These are phyloP conservation scores for Fraxinus paxiana DNA, from an alignment of 305 asterid genomes.

Conservation along the genomic window DNA sequence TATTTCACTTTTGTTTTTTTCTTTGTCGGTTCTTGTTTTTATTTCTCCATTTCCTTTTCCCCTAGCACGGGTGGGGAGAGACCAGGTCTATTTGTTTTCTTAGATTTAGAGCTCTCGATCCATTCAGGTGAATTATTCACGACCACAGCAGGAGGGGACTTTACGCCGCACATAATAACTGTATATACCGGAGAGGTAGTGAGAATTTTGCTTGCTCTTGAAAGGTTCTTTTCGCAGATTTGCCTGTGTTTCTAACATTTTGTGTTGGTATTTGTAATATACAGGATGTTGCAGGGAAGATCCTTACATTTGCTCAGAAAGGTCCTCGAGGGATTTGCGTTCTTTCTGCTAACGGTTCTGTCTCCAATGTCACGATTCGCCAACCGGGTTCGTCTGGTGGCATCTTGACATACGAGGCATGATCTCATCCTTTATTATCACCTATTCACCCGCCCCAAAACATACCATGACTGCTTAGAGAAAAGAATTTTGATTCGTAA, in stretches of 20 bases:
- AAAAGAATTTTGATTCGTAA: not conserved
- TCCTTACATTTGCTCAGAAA: conserved; percentile 73
- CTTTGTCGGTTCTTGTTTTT: not conserved
- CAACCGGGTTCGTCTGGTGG: conserved; percentile 94
- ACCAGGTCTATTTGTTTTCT: not conserved
- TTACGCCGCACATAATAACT: conserved; percentile 84
- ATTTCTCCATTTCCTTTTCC: not conserved
- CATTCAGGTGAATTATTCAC: conserved; percentile 73
- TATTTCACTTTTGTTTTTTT: not conserved
- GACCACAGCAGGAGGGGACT: conserved; percentile 87
- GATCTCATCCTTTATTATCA: not conserved
- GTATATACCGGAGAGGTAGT: conserved; percentile 85
- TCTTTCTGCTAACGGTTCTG: conserved; percentile 82
- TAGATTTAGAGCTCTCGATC: not conserved
- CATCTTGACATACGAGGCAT: conserved; percentile 78
- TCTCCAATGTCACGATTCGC: conserved; percentile 82
- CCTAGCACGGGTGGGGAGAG: not conserved
- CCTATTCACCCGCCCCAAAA: not conserved
- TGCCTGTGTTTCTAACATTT: not conserved
- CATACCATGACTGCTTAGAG: not conserved
- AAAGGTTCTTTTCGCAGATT: not conserved
- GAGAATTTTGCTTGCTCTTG: conserved; percentile 5
- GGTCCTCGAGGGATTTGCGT: conserved; percentile 78
- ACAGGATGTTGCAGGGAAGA: conserved; percentile 91
- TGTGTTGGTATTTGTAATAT: not conserved